Base-by-base conservation (phyloP, 164 flowering plant genomes). In the Santalum album region DNA sequence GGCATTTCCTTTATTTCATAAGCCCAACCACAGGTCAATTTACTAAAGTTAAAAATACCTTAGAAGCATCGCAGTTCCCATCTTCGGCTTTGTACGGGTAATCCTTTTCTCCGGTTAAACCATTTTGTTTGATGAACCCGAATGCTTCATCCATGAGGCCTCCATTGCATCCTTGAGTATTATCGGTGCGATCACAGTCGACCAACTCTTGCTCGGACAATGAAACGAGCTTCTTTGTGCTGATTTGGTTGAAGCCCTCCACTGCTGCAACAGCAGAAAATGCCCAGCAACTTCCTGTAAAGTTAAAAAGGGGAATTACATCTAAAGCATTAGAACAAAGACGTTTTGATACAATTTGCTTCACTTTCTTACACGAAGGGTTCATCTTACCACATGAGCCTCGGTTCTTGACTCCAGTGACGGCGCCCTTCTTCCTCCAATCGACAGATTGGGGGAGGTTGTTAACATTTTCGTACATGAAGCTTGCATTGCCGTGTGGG, bases 211-310 rank as follows among this genome's bases (percentile, higher is more conserved):
- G 97, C 72, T 87, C 95, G 0, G 95, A 87, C 57, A 87, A 60
- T 0, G 97, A 78, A 2, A 83, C 75, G 7, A 83, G 66, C 48
- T 82, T 66, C n/a, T 71, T 75, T 32, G 96, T 85, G 64, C 67
- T 82, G 52, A 90, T 76, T 12, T 80, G 69, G 58, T 85, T 83
- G 26, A 90, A 82, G 1, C 98, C 95, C 59, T 90, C 98, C 2
- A 83, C 90, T 0, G 90, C 84, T 12, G 56, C 96, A 9, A 87
- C 81, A 0, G 95, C 75, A n/a, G 94, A 90, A 69, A 90, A 90
- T 43, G 97, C 95, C 97, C 97, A 90, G 55, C 95, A 86, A 65
- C 95, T 83, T 25, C 96, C 97, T 90, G 64, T 45, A 40, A 18
- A 7, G 12, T 36, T 15, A 36, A 5, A 6, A 5, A 36, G 17